A percentile compares a stretch with the other conserved stretches of the same genome.
These are phyloP conservation scores for Chrysosporium queenslandicum DNA, from an alignment of 2,329 filamentous ascomycete genomes.

Conservation along the genomic window DNA sequence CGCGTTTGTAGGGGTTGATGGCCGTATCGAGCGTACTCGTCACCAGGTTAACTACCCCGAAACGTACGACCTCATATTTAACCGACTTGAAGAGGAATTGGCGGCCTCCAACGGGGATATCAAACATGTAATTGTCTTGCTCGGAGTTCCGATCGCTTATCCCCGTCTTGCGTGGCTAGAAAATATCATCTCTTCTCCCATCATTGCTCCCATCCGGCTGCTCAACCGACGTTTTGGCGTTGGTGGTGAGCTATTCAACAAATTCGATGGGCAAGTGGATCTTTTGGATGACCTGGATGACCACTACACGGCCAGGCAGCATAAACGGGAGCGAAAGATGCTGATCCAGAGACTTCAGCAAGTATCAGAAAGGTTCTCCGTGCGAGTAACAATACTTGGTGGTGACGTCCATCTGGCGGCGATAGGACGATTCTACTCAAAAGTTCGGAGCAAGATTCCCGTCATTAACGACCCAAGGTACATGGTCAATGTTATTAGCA, in stretches of 20 bases:
- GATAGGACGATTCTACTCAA: slow-evolving; percentile 55
- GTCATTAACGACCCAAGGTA: slow-evolving; percentile 52
- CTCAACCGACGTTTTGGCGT: slow-evolving; percentile 84
- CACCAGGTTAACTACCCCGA: slow-evolving; percentile 82
- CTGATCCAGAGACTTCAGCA: slow-evolving; percentile 58
- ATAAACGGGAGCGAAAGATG: slow-evolving; percentile 75
- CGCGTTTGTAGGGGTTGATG: slow-evolving; percentile 51
- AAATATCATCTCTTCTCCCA: slow-evolving; percentile 74
- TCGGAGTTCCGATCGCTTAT: slow-evolving; percentile 62
- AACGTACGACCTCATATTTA: slow-evolving; percentile 53
- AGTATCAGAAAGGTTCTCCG: slow-evolving; percentile 45
- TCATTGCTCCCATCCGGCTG: slow-evolving; percentile 82
- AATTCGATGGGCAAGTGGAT: slow-evolving; percentile 71
- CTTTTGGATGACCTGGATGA: slow-evolving; percentile 56
- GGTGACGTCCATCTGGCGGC: slow-evolving; percentile 58
- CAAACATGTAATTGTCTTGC: slow-evolving; percentile 53
- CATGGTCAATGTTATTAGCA: slow-evolving; percentile 55
- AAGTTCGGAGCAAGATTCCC: slow-evolving; percentile 47
- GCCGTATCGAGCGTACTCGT: slow-evolving; percentile 65
- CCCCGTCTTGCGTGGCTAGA: slow-evolving; percentile 88
- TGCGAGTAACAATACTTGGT: slow-evolving; percentile 53
- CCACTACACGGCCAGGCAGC: slow-evolving; percentile 78
- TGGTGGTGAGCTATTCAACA: slow-evolving; percentile 77
- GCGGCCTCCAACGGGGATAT: slow-evolving; percentile 44
- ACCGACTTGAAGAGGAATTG: slow-evolving; percentile 45